These are phyloP conservation scores for Malassezia slooffiae DNA, from an alignment of 1,284 basidiomycete genomes.

Conservation along the genomic window DNA sequence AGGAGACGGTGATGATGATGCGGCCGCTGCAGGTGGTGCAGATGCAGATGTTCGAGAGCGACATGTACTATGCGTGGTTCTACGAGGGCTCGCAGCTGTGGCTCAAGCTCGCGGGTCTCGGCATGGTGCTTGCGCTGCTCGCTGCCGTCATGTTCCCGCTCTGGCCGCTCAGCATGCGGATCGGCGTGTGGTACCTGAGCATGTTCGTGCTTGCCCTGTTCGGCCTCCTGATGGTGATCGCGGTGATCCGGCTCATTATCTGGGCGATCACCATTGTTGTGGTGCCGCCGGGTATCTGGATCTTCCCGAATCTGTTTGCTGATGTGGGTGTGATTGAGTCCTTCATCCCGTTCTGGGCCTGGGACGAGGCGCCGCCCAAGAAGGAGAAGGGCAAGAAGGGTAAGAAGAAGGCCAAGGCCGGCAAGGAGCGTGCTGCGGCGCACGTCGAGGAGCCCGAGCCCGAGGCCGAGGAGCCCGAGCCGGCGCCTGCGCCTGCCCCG, in stretches of 20 bases:
- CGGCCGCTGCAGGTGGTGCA: constrained; percentile 56
- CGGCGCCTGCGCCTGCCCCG: background rate
- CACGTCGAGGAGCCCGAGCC: background rate
- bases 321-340: constrained; percentile 99
- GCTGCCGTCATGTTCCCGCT: constrained; percentile 98
- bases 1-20: constrained; percentile 20
- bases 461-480: background rate
- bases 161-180: constrained; percentile 84
- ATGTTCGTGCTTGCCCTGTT: constrained; percentile 78
- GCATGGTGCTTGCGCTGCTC: constrained; percentile 86
- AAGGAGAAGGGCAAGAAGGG: constrained; percentile 50
- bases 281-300: constrained; percentile 86
- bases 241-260: constrained; percentile 82
- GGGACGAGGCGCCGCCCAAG: constrained; percentile 65
- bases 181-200: constrained; percentile 91
- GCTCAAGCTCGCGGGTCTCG: constrained; percentile 78
- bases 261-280: constrained; percentile 83
- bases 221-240: constrained; percentile 79
- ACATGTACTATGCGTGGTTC: constrained; percentile 73
- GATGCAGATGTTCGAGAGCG: constrained; percentile 56
- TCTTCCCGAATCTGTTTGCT: constrained; percentile 95
- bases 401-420: constrained; percentile 15
- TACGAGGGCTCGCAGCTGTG: constrained; percentile 88
- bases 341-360: constrained; percentile 93
- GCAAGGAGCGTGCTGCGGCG: background rate